Base-by-base conservation (phyloP, 176 grass and related monocot species). In the Chrysopogon serrulatus region DNA sequence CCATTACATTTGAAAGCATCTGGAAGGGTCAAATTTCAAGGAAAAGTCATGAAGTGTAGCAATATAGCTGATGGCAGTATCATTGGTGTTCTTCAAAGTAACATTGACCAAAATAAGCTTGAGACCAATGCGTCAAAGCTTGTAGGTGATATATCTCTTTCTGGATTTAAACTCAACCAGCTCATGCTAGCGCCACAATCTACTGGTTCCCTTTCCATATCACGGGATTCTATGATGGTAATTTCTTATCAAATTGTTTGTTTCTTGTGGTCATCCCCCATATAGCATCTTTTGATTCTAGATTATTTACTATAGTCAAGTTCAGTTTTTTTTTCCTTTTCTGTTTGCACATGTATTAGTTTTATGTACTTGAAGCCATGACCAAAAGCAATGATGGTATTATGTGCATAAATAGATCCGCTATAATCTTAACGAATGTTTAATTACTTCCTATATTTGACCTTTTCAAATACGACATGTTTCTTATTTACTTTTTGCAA, bases 1-100 rank as follows among this genome's bases (percentile, higher is more conserved):
- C 86, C 93, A 51, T 63, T 95, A 66, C 96, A 98, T 84, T 92
- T 95, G 86, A 98, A 98, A 90, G 93, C 93, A 89, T 95, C 96
- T 45, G 96, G 96, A 74, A 92, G 86, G 85, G 48, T 98, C 56
- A 98, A 95, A 85, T 98, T 98, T 93, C 92, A 94, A 90, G 96
- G 96, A 76, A 98, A 93, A 77, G 79, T 98, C 73, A 17, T 92
- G 36, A 94, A 95, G 88, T 74, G 89, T 79, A 82, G 24, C 44
- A 82, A 81, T 83, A 66, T 72, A 35, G 78, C 80, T 75, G 93
- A 86, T 86, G 82, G 65, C 10, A 84, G 85, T 79, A 77, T 68
- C 11, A 40, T 75, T 84, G 87, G 77, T 72, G 30, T 49, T 83
- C 32, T 79, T 34, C 90, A 80, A 71, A 88, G 78, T 85, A 88